Base-by-base conservation (phyloP, 768 basidiomycete genomes). In the Flagelloscypha sp. region DNA sequence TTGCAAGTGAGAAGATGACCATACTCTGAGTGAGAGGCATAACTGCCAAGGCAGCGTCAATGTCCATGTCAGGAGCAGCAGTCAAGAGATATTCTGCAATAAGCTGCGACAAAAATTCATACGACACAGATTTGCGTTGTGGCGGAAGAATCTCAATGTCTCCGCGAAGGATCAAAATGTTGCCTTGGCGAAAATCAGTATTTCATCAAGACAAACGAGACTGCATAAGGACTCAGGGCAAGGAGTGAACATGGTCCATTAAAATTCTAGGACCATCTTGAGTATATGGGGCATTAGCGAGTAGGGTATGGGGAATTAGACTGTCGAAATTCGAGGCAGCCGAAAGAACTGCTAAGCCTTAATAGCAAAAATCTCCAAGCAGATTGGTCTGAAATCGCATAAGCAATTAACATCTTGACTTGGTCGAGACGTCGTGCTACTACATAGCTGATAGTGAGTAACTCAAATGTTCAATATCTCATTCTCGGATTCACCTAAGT, bases 231-330 rank as follows among this genome's bases (percentile, higher is more conserved):
- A 85, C 86, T 90, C 40, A 90, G 84, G 18, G 88, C 89, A 47
- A 93, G 87, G 45, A 93, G 84, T 0, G 86, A 89, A 51, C 89
- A 93, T 7, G 89, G 88, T 7, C 85, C 84, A 47, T 87, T 87
- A 48, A 75, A 84, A 48, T 86, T 86, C 57, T 88, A n/a, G n/a
- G n/a, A n/a, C n/a, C n/a, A n/a, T n/a, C n/a, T n/a, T n/a, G n/a
- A n/a, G n/a, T n/a, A n/a, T n/a, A n/a, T n/a, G n/a, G n/a, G n/a
- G n/a, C n/a, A n/a, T n/a, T n/a, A n/a, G n/a, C n/a, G n/a, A n/a
- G n/a, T n/a, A n/a, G n/a, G n/a, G n/a, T n/a, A n/a, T n/a, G n/a
- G n/a, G n/a, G n/a, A n/a, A n/a, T n/a, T n/a, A n/a, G n/a, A n/a
- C n/a, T n/a, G n/a, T n/a, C n/a, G n/a, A n/a, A n/a, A n/a, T n/a